Percentiles rank a stretch among this genome's conserved stretches.
These are phyloP conservation scores for Apiotrichum brassicae DNA, from an alignment of 1,284 basidiomycete species.

Conservation along the genomic window DNA sequence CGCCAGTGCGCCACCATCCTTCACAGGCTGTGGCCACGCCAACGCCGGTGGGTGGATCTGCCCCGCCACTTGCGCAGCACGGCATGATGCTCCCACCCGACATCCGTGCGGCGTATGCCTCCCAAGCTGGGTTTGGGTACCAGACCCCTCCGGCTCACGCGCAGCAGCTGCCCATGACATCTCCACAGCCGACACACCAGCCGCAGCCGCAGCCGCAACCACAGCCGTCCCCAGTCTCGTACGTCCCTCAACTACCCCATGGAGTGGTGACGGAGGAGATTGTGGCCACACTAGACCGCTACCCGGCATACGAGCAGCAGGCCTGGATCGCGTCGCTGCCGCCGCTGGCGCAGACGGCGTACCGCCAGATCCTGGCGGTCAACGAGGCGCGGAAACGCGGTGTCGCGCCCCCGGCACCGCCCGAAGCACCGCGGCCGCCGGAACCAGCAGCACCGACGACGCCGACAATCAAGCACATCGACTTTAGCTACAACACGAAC, in stretches of 20 bases:
- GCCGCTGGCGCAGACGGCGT: slow-evolving; percentile 27
- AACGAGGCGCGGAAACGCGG: slow-evolving; percentile 30
- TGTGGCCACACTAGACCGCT: slow-evolving; percentile 35
- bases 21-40: background rate
- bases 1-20: slow-evolving; percentile 1
- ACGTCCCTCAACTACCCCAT: slow-evolving; percentile 34
- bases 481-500: slow-evolving; percentile 14
- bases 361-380: slow-evolving; percentile 29
- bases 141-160: background rate
- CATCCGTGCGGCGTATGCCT: background rate
- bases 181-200: background rate
- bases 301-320: slow-evolving; percentile 37
- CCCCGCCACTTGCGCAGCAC: background rate
- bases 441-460: background rate
- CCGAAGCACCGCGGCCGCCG: background rate
- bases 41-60: background rate
- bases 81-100: slow-evolving; percentile 6
- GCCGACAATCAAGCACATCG: slow-evolving; percentile 14
- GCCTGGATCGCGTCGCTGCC: slow-evolving; percentile 35
- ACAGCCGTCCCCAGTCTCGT: slow-evolving; percentile 5
- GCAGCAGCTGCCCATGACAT: background rate
- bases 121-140: background rate
- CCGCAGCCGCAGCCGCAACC: background rate
- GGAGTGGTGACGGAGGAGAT: slow-evolving; percentile 42
- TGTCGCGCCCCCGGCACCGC: slow-evolving; percentile 1